phyloP scores from a whole-genome alignment of 345 rosid species.

The Aquilaria malaccensis region DNA sequence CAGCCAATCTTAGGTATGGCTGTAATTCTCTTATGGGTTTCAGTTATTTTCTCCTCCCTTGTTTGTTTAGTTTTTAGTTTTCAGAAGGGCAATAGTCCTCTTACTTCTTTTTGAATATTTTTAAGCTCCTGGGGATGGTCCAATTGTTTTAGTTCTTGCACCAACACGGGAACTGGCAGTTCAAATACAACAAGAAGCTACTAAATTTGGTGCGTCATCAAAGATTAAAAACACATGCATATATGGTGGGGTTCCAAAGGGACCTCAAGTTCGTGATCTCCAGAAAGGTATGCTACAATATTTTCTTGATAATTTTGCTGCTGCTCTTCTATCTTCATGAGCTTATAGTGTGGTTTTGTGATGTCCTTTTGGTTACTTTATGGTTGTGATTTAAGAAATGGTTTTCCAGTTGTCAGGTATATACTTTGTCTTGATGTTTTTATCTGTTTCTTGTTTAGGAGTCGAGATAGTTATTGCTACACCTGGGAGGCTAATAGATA shows the following conservation, averaged over 20 bases:
- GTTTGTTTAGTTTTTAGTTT: not conserved
- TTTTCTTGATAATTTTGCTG: constrained; percentile 30
- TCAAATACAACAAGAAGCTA: constrained; percentile 95
- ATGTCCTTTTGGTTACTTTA: constrained; percentile 8
- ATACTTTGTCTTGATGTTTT: constrained; percentile 6
- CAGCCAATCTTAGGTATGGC: constrained; percentile 82
- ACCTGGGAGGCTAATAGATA: constrained; percentile 97
- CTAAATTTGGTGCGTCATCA: constrained; percentile 96
- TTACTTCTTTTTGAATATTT: constrained; percentile 3
- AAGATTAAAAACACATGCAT: constrained; percentile 89
- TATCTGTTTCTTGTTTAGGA: constrained; percentile 33
- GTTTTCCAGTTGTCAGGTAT: constrained; percentile 6
- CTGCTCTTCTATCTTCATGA: constrained; percentile 19
- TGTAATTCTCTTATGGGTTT: not conserved
- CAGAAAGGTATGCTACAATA: constrained; percentile 79
- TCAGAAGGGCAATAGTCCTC: constrained; percentile 2
- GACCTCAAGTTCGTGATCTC: constrained; percentile 99
- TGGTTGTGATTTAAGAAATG: constrained; percentile 1
- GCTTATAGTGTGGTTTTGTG: constrained; percentile 23
- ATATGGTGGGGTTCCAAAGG: constrained; percentile 99
- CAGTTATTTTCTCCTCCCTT: not conserved
- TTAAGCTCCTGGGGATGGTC: constrained; percentile 96
- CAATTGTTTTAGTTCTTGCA: constrained; percentile 95
- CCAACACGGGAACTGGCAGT: constrained; percentile 99
- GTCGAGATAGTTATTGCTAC: constrained; percentile 99